Base-by-base conservation (phyloP, 176 grass and related monocot genomes). In the barley (Hordeum vulgare) region DNA sequence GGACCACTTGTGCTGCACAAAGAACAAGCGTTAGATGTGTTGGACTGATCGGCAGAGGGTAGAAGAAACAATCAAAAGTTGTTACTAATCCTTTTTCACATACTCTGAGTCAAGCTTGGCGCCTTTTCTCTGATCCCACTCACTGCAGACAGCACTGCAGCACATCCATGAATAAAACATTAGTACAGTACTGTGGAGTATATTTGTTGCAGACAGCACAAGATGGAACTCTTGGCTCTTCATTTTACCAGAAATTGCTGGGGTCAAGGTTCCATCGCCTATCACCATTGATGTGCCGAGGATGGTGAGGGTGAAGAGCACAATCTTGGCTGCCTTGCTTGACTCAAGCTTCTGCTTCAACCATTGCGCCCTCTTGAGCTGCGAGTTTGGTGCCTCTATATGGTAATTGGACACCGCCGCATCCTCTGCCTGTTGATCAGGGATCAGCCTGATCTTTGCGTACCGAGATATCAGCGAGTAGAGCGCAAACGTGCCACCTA, bases 341-440 rank as follows among this genome's bases (percentile, higher is more conserved):
- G 53, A 56, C 53, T 56, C 53, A 1, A 56, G 53, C 53, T 77
- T 78, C 17, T 84, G 33, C 37, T 90, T 92, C 47, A 90, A 18
- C 87, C 85, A 87, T 37, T 81, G 67, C 0, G 88, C 90, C 34
- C 87, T 79, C 69, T 72, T 88, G n/a, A 91, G 37, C 74, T 79
- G 79, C 14, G 74, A 80, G 47, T 2, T 88, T 0, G 90, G 62
- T 0, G 21, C 60, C 51, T 92, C 90, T 49, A 90, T 66, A 40
- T 59, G 49, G 58, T 86, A 95, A 58, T 90, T 92, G 1, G 93
- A 95, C 28, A 95, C 78, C 73, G 71, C 59, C 2, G 47, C 74
- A 27, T 92, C 93, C 61, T 95, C 93, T 3, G 57, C 84, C 54
- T 95, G 90, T 77, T 95, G 93, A 54, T 86, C 88, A 7, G 93